These are phyloP conservation scores for Penicillium frequentans DNA, from an alignment of 2,329 filamentous ascomycete species.

Conservation along the genomic window DNA sequence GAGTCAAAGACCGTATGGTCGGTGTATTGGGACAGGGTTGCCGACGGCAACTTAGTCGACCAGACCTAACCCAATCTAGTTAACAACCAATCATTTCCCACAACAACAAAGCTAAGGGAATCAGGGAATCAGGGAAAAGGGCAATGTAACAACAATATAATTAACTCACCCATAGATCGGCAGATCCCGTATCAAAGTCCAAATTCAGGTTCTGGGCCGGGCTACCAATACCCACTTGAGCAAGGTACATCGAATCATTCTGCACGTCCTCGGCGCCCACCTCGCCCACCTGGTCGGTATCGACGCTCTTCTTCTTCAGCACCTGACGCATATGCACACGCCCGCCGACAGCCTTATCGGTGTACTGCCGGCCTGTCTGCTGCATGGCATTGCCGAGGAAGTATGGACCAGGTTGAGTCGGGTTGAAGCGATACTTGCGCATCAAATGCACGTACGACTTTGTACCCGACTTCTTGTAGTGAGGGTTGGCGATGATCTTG, in stretches of 20 bases:
- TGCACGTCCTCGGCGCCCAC: conserved; percentile 65
- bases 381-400: conserved; percentile 50
- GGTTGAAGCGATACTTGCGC: conserved; percentile 63
- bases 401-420: conserved; percentile 64
- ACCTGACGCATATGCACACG: conserved; percentile 48
- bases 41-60: conserved; percentile 52
- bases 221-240: conserved; percentile 63
- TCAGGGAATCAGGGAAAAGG: background rate
- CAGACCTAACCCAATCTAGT: conserved; percentile 47
- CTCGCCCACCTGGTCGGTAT: conserved; percentile 43
- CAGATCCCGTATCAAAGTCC: conserved; percentile 70
- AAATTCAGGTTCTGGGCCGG: conserved; percentile 62
- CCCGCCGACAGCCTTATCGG: conserved; percentile 50
- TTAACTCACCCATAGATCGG: conserved; percentile 65
- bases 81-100: conserved; percentile 2
- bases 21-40: conserved; percentile 31
- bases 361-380: conserved; percentile 51
- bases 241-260: conserved; percentile 67
- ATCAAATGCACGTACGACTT: conserved; percentile 65
- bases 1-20: conserved; percentile 61
- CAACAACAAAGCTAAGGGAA: conserved; percentile 10
- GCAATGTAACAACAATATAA: background rate
- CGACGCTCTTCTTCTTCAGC: conserved; percentile 50
- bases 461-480: conserved; percentile 59
- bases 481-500: conserved; percentile 56